phyloP scores from a whole-genome alignment of 1,284 basidiomycete species.

The Leccinum discolor region DNA sequence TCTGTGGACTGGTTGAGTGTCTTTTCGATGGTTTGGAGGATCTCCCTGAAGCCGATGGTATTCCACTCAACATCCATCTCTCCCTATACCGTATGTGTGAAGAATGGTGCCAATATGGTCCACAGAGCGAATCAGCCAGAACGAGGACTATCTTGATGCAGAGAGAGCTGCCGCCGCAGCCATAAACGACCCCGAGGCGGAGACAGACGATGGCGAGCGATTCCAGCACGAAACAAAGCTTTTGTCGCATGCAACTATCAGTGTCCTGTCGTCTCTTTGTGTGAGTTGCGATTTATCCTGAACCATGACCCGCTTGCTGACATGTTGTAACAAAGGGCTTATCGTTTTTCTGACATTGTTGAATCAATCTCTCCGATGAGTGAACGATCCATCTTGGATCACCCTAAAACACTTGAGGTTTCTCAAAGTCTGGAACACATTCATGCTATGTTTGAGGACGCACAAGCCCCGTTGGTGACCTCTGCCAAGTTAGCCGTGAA shows the following conservation, averaged over 20 bases:
- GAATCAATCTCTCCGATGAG: slow-evolving; percentile 35
- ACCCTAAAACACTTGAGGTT: slow-evolving; percentile 54
- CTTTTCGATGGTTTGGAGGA: slow-evolving; percentile 80
- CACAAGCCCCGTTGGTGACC: slow-evolving; percentile 47
- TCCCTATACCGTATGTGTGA: slow-evolving; percentile 86
- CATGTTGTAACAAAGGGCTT: slow-evolving; percentile 63
- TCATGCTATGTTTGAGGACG: slow-evolving; percentile 64
- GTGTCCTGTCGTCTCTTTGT: slow-evolving; percentile 57
- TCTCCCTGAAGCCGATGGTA: slow-evolving; percentile 73
- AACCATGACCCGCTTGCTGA: slow-evolving; percentile 6
- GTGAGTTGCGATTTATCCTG: slow-evolving; percentile 47
- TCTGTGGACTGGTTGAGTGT: slow-evolving; percentile 87
- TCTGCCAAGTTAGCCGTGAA: slow-evolving; percentile 60
- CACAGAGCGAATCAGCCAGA: slow-evolving; percentile 73
- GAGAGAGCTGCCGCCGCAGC: slow-evolving; percentile 68
- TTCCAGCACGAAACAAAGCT: slow-evolving; percentile 75
- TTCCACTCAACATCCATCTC: slow-evolving; percentile 76
- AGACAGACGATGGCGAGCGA: slow-evolving; percentile 59
- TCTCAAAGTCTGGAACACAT: slow-evolving; percentile 61
- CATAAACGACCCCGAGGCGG: slow-evolving; percentile 44
- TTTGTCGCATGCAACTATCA: slow-evolving; percentile 78
- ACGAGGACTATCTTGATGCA: slow-evolving; percentile 75
- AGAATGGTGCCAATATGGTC: slow-evolving; percentile 92
- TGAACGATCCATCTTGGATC: slow-evolving; percentile 41
- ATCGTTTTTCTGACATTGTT: slow-evolving; percentile 58